Evolutionary conservation across 1,284 basidiomycete species (phyloP), one percentile per base, ranked within the genome.

Genomic region (Naganishia liquefaciens): DNA sequence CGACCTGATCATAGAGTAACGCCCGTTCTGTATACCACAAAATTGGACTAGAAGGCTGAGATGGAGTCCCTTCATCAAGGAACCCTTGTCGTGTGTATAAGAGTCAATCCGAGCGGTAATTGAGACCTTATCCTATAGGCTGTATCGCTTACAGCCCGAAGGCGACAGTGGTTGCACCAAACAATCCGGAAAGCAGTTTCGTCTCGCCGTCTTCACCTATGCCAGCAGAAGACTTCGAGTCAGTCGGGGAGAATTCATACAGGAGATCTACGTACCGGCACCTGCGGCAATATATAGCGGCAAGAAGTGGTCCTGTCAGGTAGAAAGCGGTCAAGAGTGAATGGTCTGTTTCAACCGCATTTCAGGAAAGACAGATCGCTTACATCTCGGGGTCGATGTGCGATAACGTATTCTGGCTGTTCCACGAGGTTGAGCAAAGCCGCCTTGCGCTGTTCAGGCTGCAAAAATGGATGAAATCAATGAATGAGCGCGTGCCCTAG

Each of bases 381-480:
- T n/a, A 53, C 30, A 25, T 50, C 46, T 50, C 46, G 13, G n/a
- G 57, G 57, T 0, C 57, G 46, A 10, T 60, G 57, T 2, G 57
- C 57, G 40, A 60, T 60, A 7, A 50, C 21, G 46, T 60, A 60
- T 50, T 60, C 57, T 33, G 57, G 57, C 46, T 60, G 57, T 39
- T 60, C 11, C 6, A 60, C 57, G 15, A 60, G 57, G 46, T 60
- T 27, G 33, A 60, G 25, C 46, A 60, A 15, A 10, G 57, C 57
- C 25, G 57, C 46, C 40, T 60, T 60, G n/a, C 57, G 57, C n/a
- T 50, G 46, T 49, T 60, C 57, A 21, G 57, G 46, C 57, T 60
- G 13, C 33, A 37, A 13, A 37, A 27, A 37, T 19, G 10, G 13
- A 15, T 19, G 3, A 19, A 47, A 13, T 17, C 19, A 23, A 17